A percentile compares a stretch with the other conserved stretches of the same genome.
These are phyloP conservation scores for Ramaria sp. DNA, from an alignment of 768 basidiomycete genomes.

Conservation along the genomic window DNA sequence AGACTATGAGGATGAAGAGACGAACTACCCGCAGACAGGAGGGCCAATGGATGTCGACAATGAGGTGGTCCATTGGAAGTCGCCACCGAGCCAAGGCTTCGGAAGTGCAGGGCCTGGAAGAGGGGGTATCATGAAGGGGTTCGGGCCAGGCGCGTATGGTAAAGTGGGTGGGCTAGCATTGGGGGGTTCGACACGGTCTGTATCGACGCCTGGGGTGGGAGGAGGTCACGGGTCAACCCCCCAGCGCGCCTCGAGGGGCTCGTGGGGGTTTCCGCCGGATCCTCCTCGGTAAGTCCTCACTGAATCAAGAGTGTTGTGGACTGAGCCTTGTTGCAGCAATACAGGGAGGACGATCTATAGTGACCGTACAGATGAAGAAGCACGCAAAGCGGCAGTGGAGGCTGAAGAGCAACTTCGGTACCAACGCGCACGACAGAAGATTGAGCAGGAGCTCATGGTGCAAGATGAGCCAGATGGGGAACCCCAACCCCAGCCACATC, in stretches of 20 bases:
- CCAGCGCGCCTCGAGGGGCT: not conserved
- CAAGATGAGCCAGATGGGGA: not conserved
- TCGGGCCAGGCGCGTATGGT: conserved; percentile 8
- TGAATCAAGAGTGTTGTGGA: not conserved
- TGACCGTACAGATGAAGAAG: conserved; percentile 9
- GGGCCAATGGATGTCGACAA: not conserved
- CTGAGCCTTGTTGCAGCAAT: not conserved
- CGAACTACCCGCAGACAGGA: not conserved
- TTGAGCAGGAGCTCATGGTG: conserved; percentile 7
- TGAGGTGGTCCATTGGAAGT: not conserved
- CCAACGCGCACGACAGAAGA: conserved; percentile 4
- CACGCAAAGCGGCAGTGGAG: conserved; percentile 7
- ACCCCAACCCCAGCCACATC: not conserved
- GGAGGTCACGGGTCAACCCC: not conserved
- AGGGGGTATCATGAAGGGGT: conserved; percentile 9
- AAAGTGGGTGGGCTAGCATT: conserved; percentile 1
- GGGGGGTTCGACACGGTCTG: not conserved
- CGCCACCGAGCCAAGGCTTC: not conserved
- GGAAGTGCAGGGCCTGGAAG: not conserved
- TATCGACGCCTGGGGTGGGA: not conserved
- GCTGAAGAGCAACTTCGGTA: conserved; percentile 8
- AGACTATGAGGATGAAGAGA: conserved; percentile 4
- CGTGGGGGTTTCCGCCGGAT: conserved; percentile 8
- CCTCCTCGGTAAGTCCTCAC: not conserved
- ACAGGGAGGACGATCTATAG: conserved; percentile 9